Evolutionary conservation across 192 early-diverging fungal species (phyloP), one percentile per base, ranked within the genome.

Genomic region (Backusella westeae): DNA sequence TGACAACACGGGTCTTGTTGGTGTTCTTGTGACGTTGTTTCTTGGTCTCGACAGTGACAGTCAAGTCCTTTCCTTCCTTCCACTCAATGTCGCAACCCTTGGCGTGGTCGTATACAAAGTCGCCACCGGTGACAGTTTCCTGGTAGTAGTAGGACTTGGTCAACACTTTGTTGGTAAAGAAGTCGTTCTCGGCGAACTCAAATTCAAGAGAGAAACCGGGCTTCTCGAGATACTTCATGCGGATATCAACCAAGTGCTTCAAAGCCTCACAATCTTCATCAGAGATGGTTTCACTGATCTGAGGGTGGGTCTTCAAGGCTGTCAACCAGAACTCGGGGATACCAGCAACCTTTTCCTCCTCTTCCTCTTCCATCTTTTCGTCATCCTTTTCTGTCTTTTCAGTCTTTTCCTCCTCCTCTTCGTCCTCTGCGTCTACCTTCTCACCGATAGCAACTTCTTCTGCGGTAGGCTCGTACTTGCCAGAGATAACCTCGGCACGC

Each of bases 1-100:
- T 99, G 82, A 99, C 94, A 36, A 96, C 91, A 53, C 98, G 95
- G 49, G 95, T 97, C 90, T 98, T 96, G 91, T 98, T 99, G 76
- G 96, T 96, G 72, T 89, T 93, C 90, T 97, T 98, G 89, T 98
- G 96, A 71, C 97, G 95, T 90, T 99, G 98, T 87, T 96, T 99
- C 90, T 96, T 97, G 84, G 96, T 93, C 87, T 99, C 97, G 72
- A 98, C 87, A 15, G 89, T 96, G 69, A 98, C 91, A 74, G 92
- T 93, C 56, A 99, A 89, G 84, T 99, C 93, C 89, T 98, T 94
- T 81, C 93, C 96, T 74, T 97, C 95, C 86, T 99, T 99, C 98
- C 98, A 99, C 65, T 94, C 80, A 79, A 99, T 95, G 71, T 91
- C 86, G 44, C 92, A 92, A 36, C 96, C 98, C 84, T 96, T 91